These are phyloP conservation scores for Chalaropsis thielavioides DNA, from an alignment of 2,329 filamentous ascomycete species.

Conservation along the genomic window DNA sequence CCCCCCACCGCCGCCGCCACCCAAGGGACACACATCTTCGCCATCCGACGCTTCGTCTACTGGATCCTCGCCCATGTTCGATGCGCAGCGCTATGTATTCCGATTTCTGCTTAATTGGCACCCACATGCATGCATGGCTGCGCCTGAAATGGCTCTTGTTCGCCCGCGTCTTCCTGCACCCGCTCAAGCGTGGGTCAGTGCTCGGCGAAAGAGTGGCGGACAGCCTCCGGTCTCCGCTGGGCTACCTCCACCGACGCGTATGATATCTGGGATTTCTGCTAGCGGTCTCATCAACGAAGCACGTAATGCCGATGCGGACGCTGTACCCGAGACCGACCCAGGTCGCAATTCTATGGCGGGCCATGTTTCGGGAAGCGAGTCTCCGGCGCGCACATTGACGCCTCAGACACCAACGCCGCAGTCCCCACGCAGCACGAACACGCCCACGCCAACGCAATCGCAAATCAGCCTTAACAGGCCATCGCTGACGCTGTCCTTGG, in stretches of 20 bases:
- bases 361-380: neutral
- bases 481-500: neutral
- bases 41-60: slow-evolving; percentile 38
- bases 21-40: slow-evolving; percentile 24
- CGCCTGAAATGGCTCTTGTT: slow-evolving; percentile 40
- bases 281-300: slow-evolving; percentile 37
- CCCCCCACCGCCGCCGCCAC: slow-evolving; percentile 26
- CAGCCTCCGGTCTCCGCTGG: slow-evolving; percentile 26
- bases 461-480: neutral
- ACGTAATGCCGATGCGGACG: slow-evolving; percentile 33
- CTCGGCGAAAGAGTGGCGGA: slow-evolving; percentile 28
- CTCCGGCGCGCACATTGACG: slow-evolving; percentile 1
- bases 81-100: slow-evolving; percentile 50
- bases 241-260: slow-evolving; percentile 32
- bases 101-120: slow-evolving; percentile 60
- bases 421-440: neutral
- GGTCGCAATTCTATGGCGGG: slow-evolving; percentile 18
- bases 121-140: slow-evolving; percentile 21
- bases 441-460: slow-evolving; percentile 2
- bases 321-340: slow-evolving; percentile 23
- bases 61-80: slow-evolving; percentile 40
- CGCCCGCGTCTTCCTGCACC: slow-evolving; percentile 55
- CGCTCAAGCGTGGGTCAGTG: slow-evolving; percentile 49
- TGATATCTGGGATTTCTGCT: slow-evolving; percentile 33
- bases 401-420: slow-evolving; percentile 4